These are phyloP conservation scores for Thymus mandschuricus DNA, from an alignment of 257 asterid species.

Conservation along the genomic window DNA sequence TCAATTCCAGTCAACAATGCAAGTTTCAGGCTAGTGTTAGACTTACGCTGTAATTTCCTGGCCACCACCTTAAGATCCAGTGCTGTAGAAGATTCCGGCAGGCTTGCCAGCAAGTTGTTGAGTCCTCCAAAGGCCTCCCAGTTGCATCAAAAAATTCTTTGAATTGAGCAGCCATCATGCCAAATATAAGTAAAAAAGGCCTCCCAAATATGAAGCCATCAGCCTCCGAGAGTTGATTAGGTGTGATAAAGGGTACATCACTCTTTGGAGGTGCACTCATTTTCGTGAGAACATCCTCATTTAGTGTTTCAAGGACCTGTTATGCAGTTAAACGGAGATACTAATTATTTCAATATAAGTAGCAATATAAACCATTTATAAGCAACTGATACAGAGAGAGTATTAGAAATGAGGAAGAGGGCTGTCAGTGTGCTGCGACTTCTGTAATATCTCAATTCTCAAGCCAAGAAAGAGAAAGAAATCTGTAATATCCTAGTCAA, in stretches of 20 bases:
- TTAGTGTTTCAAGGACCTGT: constrained; percentile 76
- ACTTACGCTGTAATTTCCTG: constrained; percentile 82
- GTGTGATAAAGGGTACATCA: constrained; percentile 61
- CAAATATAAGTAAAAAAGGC: constrained; percentile 83
- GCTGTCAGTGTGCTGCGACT: constrained; percentile 14
- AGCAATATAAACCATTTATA: background rate
- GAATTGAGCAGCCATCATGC: constrained; percentile 91
- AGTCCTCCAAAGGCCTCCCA: constrained; percentile 86
- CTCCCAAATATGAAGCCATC: constrained; percentile 81
- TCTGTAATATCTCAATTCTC: background rate
- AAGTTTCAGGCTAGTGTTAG: too few relatives aligned
- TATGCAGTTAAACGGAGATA: constrained; percentile 12
- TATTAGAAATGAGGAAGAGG: background rate
- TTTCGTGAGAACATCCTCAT: constrained; percentile 73
- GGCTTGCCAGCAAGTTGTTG: constrained; percentile 90
- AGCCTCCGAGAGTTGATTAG: constrained; percentile 71
- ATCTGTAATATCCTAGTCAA: background rate
- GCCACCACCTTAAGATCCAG: constrained; percentile 93
- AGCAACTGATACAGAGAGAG: background rate
- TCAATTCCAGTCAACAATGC: background rate
- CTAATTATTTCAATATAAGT: constrained; percentile 2
- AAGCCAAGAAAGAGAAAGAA: constrained; percentile 1
- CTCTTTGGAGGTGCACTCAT: constrained; percentile 85
- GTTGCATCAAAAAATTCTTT: constrained; percentile 87
- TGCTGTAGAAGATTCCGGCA: constrained; percentile 84